These are phyloP conservation scores for Candida corydali DNA, from an alignment of 805 yeast genomes.

Conservation along the genomic window DNA sequence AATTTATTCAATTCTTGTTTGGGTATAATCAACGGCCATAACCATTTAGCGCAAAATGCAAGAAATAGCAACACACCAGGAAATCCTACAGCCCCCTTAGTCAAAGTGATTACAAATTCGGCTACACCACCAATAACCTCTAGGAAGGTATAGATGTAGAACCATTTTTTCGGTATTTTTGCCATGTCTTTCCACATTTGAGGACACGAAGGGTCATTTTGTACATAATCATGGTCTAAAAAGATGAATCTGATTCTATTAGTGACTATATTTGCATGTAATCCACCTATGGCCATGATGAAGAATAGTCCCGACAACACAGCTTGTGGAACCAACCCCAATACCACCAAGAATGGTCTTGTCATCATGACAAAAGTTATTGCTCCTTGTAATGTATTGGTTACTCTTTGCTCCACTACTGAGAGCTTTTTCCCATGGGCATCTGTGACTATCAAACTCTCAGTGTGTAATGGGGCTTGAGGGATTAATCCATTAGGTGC, in stretches of 20 bases:
- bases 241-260: slow-evolving; percentile 58
- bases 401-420: slow-evolving; percentile 86
- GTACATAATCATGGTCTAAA: slow-evolving; percentile 47
- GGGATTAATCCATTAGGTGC: slow-evolving; percentile 97
- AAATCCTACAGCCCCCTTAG: slow-evolving; percentile 90
- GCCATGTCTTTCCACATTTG: slow-evolving; percentile 28
- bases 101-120: slow-evolving; percentile 82
- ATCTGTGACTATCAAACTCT: slow-evolving; percentile 60
- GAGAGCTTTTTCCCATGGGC: slow-evolving; percentile 34
- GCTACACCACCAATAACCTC: slow-evolving; percentile 67
- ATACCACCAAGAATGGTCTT: slow-evolving; percentile 74
- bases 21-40: slow-evolving; percentile 63
- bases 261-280: slow-evolving; percentile 63
- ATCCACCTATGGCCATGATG: slow-evolving; percentile 85
- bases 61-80: slow-evolving; percentile 81
- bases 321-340: slow-evolving; percentile 87
- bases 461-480: slow-evolving; percentile 93
- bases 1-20: slow-evolving; percentile 54
- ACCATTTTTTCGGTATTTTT: slow-evolving; percentile 37
- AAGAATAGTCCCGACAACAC: slow-evolving; percentile 90
- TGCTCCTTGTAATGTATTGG: slow-evolving; percentile 82
- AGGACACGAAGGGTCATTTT: slow-evolving; percentile 34
- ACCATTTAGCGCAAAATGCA: slow-evolving; percentile 52
- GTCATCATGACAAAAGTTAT: slow-evolving; percentile 85
- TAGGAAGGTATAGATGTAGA: slow-evolving; percentile 52